Percentiles rank a stretch among this genome's conserved stretches.
Conservation (phyloP, 176 grass and related monocot species). For the Carex kokanica region DNA sequence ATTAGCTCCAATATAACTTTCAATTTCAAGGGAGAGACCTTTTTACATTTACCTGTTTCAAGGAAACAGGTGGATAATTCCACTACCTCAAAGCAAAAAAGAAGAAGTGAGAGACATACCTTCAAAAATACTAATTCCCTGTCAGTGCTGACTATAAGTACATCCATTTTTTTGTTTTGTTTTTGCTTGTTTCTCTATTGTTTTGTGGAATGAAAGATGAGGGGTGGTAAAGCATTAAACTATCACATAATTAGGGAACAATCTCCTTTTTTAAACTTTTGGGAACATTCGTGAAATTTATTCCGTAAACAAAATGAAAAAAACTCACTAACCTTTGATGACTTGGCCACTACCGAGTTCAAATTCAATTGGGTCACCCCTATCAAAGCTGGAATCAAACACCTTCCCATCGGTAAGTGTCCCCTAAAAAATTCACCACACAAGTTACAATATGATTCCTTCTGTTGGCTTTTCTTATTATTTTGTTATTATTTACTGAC, state of each 20-base stretch:
- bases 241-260: not conserved
- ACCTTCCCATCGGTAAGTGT: constrained; percentile 86
- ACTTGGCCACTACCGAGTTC: constrained; percentile 94
- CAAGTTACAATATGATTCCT: constrained; percentile 9
- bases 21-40: not conserved
- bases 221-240: not conserved
- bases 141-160: not conserved
- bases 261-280: not conserved
- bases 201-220: constrained; percentile 13
- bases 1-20: constrained; percentile 12
- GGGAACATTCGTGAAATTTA: not conserved
- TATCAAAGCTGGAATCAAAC: constrained; percentile 97
- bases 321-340: constrained; percentile 62
- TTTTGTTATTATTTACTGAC: not conserved
- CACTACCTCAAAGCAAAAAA: not conserved
- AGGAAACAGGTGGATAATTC: not conserved
- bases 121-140: not conserved
- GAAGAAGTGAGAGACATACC: not conserved
- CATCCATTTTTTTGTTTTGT: not conserved
- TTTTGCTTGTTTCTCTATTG: not conserved
- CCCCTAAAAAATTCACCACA: constrained; percentile 52
- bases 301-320: not conserved
- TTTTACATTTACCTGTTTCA: not conserved
- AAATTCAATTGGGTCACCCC: constrained; percentile 96
- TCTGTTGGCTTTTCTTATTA: not conserved